Conservation (phyloP, 1,284 basidiomycete species). For the Melampsora americana region DNA sequence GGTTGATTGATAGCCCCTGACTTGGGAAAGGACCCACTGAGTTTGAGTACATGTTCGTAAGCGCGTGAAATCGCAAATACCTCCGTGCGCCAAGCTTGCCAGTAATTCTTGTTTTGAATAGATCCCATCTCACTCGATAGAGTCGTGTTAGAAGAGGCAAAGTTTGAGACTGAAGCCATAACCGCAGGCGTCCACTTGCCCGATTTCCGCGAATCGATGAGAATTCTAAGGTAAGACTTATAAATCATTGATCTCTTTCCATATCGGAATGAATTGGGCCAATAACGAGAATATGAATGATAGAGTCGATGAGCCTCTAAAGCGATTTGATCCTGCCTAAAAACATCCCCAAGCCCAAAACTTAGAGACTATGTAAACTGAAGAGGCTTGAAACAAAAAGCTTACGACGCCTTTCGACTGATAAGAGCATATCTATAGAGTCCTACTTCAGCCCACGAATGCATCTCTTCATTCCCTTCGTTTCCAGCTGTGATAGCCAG, state of each 20-base stretch:
- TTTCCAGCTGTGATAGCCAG: conserved; percentile 2
- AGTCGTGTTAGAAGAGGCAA: conserved; percentile 10
- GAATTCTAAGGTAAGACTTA: conserved; percentile 37
- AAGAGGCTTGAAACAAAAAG: not conserved
- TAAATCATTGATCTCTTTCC: conserved; percentile 23
- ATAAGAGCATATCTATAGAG: conserved; percentile 30
- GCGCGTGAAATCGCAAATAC: conserved; percentile 10
- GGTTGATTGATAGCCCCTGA: conserved; percentile 20
- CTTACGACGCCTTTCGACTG: conserved; percentile 2
- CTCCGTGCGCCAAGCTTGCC: conserved; percentile 23
- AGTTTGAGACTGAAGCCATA: conserved; percentile 9
- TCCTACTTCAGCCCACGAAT: conserved; percentile 36
- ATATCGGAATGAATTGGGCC: conserved; percentile 31
- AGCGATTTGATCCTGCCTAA: conserved; percentile 14
- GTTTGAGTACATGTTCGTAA: conserved; percentile 17
- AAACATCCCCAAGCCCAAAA: not conserved
- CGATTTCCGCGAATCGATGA: conserved; percentile 19
- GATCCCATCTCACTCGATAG: conserved; percentile 7
- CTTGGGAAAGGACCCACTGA: conserved; percentile 15
- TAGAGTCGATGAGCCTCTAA: conserved; percentile 33
- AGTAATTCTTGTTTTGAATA: not conserved
- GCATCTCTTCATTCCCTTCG: conserved; percentile 26
- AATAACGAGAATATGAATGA: conserved; percentile 18
- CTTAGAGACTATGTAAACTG: not conserved
- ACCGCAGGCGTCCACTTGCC: conserved; percentile 16